Evolutionary conservation across 1,139 yeast genomes (phyloP).

Genomic region (Torulaspora globosa): DNA sequence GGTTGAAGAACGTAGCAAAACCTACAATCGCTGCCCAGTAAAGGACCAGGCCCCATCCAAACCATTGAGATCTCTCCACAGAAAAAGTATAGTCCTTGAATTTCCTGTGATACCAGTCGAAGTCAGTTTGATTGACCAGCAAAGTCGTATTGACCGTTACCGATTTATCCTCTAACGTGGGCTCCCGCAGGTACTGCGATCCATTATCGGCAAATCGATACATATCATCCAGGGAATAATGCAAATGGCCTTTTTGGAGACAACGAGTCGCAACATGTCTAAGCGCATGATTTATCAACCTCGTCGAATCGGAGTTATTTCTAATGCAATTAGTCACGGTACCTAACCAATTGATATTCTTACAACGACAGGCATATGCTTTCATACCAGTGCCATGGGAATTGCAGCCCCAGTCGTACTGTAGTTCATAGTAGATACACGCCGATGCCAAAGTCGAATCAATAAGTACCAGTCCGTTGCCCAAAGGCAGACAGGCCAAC

Average conservation of each 20-base stretch:
- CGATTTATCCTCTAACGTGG: slow-evolving; percentile 25
- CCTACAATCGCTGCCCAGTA: slow-evolving; percentile 40
- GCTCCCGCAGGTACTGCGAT: slow-evolving; percentile 31
- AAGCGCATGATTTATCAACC: slow-evolving; percentile 38
- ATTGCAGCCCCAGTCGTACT: slow-evolving; percentile 42
- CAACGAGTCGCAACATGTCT: slow-evolving; percentile 39
- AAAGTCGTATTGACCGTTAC: slow-evolving; percentile 34
- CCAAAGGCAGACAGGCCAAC: background rate
- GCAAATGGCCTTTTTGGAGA: slow-evolving; percentile 32
- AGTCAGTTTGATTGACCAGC: slow-evolving; percentile 33
- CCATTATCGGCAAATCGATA: slow-evolving; percentile 37
- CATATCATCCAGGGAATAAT: slow-evolving; percentile 37
- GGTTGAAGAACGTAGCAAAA: slow-evolving; percentile 33
- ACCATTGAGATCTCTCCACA: slow-evolving; percentile 39
- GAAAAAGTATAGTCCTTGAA: slow-evolving; percentile 36
- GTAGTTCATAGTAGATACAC: slow-evolving; percentile 40
- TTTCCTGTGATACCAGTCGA: slow-evolving; percentile 34
- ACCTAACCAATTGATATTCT: slow-evolving; percentile 41
- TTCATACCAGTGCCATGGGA: slow-evolving; percentile 34
- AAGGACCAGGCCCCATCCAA: slow-evolving; percentile 42
- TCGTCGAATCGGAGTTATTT: slow-evolving; percentile 28
- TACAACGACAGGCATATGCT: slow-evolving; percentile 41
- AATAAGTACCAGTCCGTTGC: slow-evolving; percentile 19
- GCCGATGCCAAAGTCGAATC: slow-evolving; percentile 41
- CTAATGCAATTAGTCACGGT: slow-evolving; percentile 41